Base-by-base conservation (phyloP, 306 rosid genomes). In the Quercus variabilis region DNA sequence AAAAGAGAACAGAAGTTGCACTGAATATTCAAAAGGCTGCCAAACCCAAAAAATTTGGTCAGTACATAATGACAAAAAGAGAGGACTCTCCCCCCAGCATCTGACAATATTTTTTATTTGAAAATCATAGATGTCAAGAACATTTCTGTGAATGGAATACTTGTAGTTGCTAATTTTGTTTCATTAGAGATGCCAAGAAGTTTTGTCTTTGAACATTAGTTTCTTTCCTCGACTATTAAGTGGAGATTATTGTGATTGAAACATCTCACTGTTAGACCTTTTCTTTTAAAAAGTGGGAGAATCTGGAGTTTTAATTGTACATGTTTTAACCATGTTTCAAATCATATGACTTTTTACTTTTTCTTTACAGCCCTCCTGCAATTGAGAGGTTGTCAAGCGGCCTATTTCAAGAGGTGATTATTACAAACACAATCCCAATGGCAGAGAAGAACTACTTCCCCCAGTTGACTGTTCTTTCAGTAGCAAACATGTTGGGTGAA, bases 401-500 rank as follows among this genome's bases (percentile, higher is more conserved):
- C 73, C 56, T 94, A 67, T 94, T 94, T 84, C 97, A 94, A 76
- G 98, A 94, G 86, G 98, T 94, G 87, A 94, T 94, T 76, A 83
- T 88, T 15, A 94, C 98, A 10, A 94, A 94, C 87, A 92, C 98
- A 60, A 88, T 94, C 52, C 98, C 98, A 1, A 87, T 90, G 71
- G 84, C 89, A 41, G 97, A 91, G 83, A 70, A 92, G 86, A 94
- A 89, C 85, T 89, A 85, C 83, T 94, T 94, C 82, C 97, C 98
- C 9, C 96, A 94, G 82, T 88, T 94, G 86, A 94, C 98, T 15
- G 91, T 94, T 64, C 98, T 94, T 76, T 88, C 96, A 35, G 98
- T 94, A 28, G 98, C 98, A 74, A 94, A 92, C 76, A 73, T 94
- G 74, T 83, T 94, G 93, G 98, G 97, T 57, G 98, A 94, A 89